These are phyloP conservation scores for Ulota crispa DNA, from an alignment of 225 moss, liverwort and hornwort species.

Conservation along the genomic window DNA sequence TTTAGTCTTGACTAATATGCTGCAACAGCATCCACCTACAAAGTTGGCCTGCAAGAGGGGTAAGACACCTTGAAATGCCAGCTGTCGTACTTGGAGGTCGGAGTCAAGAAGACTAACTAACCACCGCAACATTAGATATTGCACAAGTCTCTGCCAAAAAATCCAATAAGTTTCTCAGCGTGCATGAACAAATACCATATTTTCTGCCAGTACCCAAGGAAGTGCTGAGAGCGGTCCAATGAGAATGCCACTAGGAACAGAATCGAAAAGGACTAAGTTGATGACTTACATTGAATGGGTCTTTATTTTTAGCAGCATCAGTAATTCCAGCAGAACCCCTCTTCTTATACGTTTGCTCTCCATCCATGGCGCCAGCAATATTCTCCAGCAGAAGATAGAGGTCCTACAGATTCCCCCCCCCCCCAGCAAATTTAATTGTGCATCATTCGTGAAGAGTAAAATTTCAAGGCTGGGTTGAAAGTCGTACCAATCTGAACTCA, in stretches of 20 bases:
- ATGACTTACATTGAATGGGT: slow-evolving; percentile 36
- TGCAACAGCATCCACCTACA: slow-evolving; percentile 12
- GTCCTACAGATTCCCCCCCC: slow-evolving; percentile 40
- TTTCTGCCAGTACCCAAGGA: background rate
- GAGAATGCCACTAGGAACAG: background rate
- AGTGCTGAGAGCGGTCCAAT: background rate
- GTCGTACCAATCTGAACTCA: background rate
- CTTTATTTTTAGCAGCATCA: slow-evolving; percentile 20
- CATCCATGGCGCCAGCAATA: slow-evolving; percentile 40
- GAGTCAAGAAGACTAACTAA: slow-evolving; percentile 48
- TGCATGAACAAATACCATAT: background rate
- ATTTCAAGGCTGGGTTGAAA: slow-evolving; percentile 6
- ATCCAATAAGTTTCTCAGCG: slow-evolving; percentile 21
- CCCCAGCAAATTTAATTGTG: slow-evolving; percentile 2
- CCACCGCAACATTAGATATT: slow-evolving; percentile 51
- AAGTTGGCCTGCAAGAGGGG: slow-evolving; percentile 5
- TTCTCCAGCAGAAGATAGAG: slow-evolving; percentile 40
- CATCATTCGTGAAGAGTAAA: slow-evolving; percentile 12
- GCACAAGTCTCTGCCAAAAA: slow-evolving; percentile 44
- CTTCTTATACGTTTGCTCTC: slow-evolving; percentile 33
- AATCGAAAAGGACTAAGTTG: background rate
- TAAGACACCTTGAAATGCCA: slow-evolving; percentile 49
- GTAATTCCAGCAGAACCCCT: slow-evolving; percentile 19
- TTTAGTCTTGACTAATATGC: slow-evolving; percentile 3
- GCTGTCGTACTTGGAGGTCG: slow-evolving; percentile 55